Conservation (phyloP, 257 asterid genomes). For the Catharanthus roseus region DNA sequence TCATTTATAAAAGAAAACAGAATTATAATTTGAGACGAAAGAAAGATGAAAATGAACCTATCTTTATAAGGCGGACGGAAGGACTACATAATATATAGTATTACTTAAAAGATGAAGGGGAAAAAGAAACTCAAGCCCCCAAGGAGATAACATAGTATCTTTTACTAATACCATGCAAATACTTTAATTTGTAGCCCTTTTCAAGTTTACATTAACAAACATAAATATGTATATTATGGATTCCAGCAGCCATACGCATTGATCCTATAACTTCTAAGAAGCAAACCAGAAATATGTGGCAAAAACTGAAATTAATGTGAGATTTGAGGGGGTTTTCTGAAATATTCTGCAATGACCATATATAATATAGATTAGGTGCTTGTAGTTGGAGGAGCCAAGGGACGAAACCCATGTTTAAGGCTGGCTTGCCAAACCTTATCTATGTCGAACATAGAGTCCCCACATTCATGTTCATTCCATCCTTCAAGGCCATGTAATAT, state of each 20-base stretch:
- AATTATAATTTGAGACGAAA: too few species aligned
- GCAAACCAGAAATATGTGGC: neutral
- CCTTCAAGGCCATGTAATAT: slow-evolving; percentile 64
- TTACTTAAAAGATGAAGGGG: too few species aligned
- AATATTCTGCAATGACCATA: too few species aligned
- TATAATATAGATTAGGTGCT: neutral
- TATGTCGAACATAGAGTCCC: slow-evolving; percentile 52
- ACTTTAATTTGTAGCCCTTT: neutral
- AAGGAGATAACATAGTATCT: too few species aligned
- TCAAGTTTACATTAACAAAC: too few species aligned
- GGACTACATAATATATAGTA: too few species aligned
- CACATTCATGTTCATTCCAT: slow-evolving; percentile 79
- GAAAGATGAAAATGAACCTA: too few species aligned
- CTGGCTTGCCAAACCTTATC: slow-evolving; percentile 65
- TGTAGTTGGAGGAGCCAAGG: slow-evolving; percentile 17
- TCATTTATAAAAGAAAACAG: too few species aligned
- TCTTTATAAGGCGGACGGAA: too few species aligned
- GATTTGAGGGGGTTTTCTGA: too few species aligned
- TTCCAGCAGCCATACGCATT: neutral
- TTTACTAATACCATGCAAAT: neutral
- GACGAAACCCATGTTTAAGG: slow-evolving; percentile 66
- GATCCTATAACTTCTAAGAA: neutral
- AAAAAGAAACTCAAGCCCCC: too few species aligned
- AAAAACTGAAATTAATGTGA: neutral
- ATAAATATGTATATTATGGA: neutral